Percentiles rank a stretch among this genome's conserved stretches.
These are phyloP conservation scores for Lactifluus subvellereus DNA, from an alignment of 768 basidiomycete species.

Conservation along the genomic window DNA sequence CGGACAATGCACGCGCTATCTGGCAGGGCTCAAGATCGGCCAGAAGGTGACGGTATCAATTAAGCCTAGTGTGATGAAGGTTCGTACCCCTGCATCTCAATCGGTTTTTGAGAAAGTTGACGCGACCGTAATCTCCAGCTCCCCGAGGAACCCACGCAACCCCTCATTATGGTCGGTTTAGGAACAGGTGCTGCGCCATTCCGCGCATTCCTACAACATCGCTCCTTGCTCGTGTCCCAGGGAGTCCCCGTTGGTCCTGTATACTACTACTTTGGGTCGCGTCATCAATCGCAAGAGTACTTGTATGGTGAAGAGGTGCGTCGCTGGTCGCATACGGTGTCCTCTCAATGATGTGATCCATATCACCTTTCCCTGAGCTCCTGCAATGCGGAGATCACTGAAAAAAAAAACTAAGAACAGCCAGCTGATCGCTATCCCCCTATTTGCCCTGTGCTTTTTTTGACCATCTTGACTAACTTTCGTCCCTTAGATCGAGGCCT, in stretches of 20 bases:
- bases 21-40: constrained; percentile 74
- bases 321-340: background rate
- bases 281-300: constrained; percentile 92
- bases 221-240: constrained; percentile 73
- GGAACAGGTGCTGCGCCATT: constrained; percentile 99
- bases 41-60: constrained; percentile 96
- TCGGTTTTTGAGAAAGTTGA: constrained; percentile 8
- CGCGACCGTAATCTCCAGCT: constrained; percentile 41
- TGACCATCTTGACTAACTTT: background rate
- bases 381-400: constrained; percentile 23
- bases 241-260: constrained; percentile 83
- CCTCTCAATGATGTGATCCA: constrained; percentile 20
- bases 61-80: constrained; percentile 99
- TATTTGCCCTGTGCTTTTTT: background rate
- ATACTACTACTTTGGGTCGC: constrained; percentile 98
- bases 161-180: constrained; percentile 97
- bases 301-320: constrained; percentile 81
- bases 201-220: constrained; percentile 97
- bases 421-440: constrained; percentile 17
- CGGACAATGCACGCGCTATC: constrained; percentile 96
- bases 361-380: constrained; percentile 14
- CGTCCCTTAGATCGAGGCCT: constrained; percentile 66
- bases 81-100: constrained; percentile 31
- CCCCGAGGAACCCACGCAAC: constrained; percentile 77
- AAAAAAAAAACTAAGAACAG: constrained; percentile 22